Evolutionary conservation across 768 basidiomycete genomes (phyloP), one percentile per base, ranked within the genome.

Genomic region (Mycena venus): DNA sequence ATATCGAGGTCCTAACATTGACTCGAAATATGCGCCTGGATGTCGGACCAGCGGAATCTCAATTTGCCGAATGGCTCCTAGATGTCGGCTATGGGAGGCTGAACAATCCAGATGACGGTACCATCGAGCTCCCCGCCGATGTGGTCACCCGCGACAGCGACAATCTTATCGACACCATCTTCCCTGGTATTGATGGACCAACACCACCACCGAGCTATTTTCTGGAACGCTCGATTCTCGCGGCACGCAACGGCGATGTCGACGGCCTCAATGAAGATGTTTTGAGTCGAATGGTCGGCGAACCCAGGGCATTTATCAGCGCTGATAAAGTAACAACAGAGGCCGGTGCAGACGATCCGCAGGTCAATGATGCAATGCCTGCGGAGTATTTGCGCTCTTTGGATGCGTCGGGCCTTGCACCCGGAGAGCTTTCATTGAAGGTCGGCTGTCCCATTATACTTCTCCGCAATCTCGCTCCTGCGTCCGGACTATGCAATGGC

Each of bases 191-290:
- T 23, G 3, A n/a, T 11, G 64, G 49, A 7, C 64, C 64, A 3
- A 56, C 38, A 4, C 53, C 65, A 0, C 65, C 53, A 7, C 38
- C 65, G 9, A 55, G 42, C 19, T 67, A 67, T 25, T 67, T 67
- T 12, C 25, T 67, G 4, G 25, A 56, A 34, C 53, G 51, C 51
- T 38, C 27, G 2, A 67, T 67, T 23, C 38, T 67, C 9, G 51
- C 47, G n/a, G 65, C 63, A 15, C 63, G 49, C n/a, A 65, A 65
- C n/a, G 49, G 21, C 10, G 49, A 65, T 36, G 63, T 65, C 6
- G 44, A 49, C n/a, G 36, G 36, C 7, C 36, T 67, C 51, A 67
- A 67, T 17, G 53, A 67, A 1, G 36, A 8, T 6, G 38, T 55
- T 14, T 36, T 67, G 1, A 8, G 27, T 11, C 23, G 53, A 9